These are phyloP conservation scores for Yarrowia sp. DNA, from an alignment of 805 yeast genomes.

Conservation along the genomic window DNA sequence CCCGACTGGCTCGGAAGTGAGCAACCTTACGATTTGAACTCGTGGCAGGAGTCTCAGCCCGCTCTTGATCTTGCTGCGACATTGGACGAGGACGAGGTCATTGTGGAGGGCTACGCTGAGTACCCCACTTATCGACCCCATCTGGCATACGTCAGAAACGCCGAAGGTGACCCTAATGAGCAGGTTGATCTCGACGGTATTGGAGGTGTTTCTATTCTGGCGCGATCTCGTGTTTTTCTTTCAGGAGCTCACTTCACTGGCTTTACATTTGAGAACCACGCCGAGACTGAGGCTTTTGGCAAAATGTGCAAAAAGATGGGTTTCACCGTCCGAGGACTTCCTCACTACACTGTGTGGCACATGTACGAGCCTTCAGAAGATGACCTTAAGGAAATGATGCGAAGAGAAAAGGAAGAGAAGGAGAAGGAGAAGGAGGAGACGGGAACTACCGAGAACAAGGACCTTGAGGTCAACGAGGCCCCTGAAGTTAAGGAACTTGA, in stretches of 20 bases:
- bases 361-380: conserved; percentile 96
- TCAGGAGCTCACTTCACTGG: conserved; percentile 95
- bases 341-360: conserved; percentile 97
- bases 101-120: conserved; percentile 96
- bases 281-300: conserved; percentile 97
- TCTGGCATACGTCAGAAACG: conserved; percentile 89
- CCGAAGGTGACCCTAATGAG: conserved; percentile 81
- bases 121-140: conserved; percentile 98
- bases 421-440: conserved; percentile 31
- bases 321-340: conserved; percentile 80
- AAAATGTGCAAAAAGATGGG: conserved; percentile 87
- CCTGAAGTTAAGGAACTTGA: conserved; percentile 16
- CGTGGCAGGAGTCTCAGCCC: conserved; percentile 88
- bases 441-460: conserved; percentile 27
- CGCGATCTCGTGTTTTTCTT: conserved; percentile 82
- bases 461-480: conserved; percentile 23
- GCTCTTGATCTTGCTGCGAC: conserved; percentile 49
- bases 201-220: conserved; percentile 92
- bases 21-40: conserved; percentile 93
- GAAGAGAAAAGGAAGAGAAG: conserved; percentile 39
- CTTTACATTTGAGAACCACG: conserved; percentile 91
- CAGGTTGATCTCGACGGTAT: conserved; percentile 94
- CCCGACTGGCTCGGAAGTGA: conserved; percentile 87
- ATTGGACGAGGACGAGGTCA: conserved; percentile 89
- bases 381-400: conserved; percentile 68